phyloP scores from a whole-genome alignment of 1,284 basidiomycete species.

The Somion occarium region DNA sequence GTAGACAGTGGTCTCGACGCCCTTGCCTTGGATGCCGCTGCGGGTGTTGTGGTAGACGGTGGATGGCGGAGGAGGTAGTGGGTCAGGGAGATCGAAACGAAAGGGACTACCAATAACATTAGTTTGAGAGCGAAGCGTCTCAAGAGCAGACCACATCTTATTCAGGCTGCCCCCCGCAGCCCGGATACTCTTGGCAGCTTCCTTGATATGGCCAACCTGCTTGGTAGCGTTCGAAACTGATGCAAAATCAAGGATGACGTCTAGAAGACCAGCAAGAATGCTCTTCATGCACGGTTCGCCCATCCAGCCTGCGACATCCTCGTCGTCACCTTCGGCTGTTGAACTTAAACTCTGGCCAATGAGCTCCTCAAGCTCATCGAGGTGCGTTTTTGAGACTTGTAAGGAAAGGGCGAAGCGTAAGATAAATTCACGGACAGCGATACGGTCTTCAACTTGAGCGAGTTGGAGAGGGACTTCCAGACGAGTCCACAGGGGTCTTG shows the following conservation, averaged over 20 bases:
- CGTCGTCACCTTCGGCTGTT: constrained; percentile 32
- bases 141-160: constrained; percentile 56
- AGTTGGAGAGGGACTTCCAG: constrained; percentile 41
- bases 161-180: constrained; percentile 48
- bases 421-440: constrained; percentile 69
- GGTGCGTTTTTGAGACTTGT: constrained; percentile 27
- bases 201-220: constrained; percentile 36
- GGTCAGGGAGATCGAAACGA: constrained; percentile 44
- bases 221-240: constrained; percentile 31
- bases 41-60: constrained; percentile 32
- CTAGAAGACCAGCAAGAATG: constrained; percentile 53
- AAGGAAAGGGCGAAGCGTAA: constrained; percentile 61
- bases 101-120: constrained; percentile 1
- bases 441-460: constrained; percentile 50
- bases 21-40: constrained; percentile 28
- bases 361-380: constrained; percentile 65
- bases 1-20: constrained; percentile 17
- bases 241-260: constrained; percentile 43
- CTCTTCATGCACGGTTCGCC: constrained; percentile 59
- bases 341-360: constrained; percentile 29
- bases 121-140: constrained; percentile 23
- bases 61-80: constrained; percentile 43
- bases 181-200: constrained; percentile 46
- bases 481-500: constrained; percentile 41
- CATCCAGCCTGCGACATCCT: constrained; percentile 49